phyloP scores from a whole-genome alignment of 805 yeast species.

The Yamadazyma phyllophila region DNA sequence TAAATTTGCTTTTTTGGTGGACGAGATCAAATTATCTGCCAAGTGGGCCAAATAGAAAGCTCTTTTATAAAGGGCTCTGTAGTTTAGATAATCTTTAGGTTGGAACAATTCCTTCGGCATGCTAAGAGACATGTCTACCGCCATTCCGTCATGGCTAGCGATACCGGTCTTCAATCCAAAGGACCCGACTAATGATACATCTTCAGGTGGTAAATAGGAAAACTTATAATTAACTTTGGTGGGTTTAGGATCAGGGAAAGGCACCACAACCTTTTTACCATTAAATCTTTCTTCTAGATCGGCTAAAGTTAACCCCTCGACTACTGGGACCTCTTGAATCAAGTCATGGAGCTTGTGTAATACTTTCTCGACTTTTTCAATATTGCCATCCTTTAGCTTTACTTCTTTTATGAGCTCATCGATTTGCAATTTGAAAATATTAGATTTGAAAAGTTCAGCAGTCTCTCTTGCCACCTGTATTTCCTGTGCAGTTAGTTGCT shows the following conservation, averaged over 20 bases:
- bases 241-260: constrained; percentile 92
- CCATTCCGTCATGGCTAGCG: constrained; percentile 48
- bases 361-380: constrained; percentile 66
- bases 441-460: constrained; percentile 90
- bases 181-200: constrained; percentile 80
- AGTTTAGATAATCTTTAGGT: constrained; percentile 86
- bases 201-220: constrained; percentile 65
- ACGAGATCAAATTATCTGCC: constrained; percentile 58
- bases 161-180: constrained; percentile 85
- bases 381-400: constrained; percentile 65
- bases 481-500: constrained; percentile 66
- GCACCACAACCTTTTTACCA: constrained; percentile 58
- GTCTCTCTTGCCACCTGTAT: constrained; percentile 91
- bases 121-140: constrained; percentile 76
- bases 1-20: constrained; percentile 53
- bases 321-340: constrained; percentile 61
- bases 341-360: constrained; percentile 70
- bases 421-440: constrained; percentile 91
- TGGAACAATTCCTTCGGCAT: constrained; percentile 79
- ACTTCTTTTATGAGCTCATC: constrained; percentile 87
- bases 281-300: constrained; percentile 59
- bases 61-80: constrained; percentile 85
- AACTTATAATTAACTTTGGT: constrained; percentile 68
- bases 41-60: constrained; percentile 82
- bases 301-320: constrained; percentile 48